These are phyloP conservation scores for Astragalus glycyphyllos DNA, from an alignment of 306 rosid genomes.

Conservation along the genomic window DNA sequence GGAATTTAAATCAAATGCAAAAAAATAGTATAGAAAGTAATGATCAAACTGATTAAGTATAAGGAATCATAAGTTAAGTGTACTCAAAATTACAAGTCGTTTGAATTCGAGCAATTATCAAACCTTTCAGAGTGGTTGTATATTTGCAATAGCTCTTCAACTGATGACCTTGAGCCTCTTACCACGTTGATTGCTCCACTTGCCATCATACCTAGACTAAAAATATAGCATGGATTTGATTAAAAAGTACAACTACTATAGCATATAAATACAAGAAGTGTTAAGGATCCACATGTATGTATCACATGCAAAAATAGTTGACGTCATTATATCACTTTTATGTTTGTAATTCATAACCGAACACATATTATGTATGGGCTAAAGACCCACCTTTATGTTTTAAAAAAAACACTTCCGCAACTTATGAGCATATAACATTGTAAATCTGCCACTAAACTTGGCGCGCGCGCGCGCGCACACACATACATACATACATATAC, in stretches of 20 bases:
- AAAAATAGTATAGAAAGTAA: neutral
- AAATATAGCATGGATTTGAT: constrained; percentile 45
- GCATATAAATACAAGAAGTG: constrained; percentile 8
- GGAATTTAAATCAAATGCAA: too few relatives aligned
- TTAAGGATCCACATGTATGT: constrained; percentile 7
- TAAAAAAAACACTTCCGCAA: constrained; percentile 8
- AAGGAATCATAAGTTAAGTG: constrained; percentile 2
- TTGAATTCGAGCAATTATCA: constrained; percentile 20
- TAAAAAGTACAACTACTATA: constrained; percentile 2
- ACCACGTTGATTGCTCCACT: constrained; percentile 92
- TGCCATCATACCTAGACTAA: constrained; percentile 87
- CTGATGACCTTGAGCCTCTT: constrained; percentile 93
- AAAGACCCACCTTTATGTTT: too few relatives aligned
- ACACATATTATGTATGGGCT: neutral
- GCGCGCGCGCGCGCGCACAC: neutral
- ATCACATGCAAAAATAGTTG: neutral
- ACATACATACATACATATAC: neutral
- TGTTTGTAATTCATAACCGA: too few relatives aligned
- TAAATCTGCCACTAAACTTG: constrained; percentile 5
- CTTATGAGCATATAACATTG: constrained; percentile 19
- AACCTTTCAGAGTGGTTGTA: constrained; percentile 94
- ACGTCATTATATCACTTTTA: constrained; percentile 12
- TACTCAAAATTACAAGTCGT: constrained; percentile 8
- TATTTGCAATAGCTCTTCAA: constrained; percentile 81
- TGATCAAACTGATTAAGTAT: constrained; percentile 8